These are phyloP conservation scores for Helotiales sp. DNA, from an alignment of 2,329 filamentous ascomycete genomes.

Conservation along the genomic window DNA sequence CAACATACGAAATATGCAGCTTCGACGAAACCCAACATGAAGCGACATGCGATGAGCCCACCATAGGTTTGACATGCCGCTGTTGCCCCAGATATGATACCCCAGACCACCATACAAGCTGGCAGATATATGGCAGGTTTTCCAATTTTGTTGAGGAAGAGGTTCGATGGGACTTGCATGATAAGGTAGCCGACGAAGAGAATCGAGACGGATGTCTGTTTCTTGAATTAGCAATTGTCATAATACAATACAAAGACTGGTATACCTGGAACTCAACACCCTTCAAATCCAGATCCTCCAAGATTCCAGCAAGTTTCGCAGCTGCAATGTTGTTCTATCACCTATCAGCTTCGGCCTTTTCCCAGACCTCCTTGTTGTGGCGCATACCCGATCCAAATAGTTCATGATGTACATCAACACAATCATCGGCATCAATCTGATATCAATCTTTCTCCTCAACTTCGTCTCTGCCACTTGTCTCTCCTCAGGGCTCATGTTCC, in stretches of 20 bases:
- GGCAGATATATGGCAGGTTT: constrained; percentile 53
- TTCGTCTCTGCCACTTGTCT: constrained; percentile 52
- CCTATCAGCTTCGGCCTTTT: constrained; percentile 26
- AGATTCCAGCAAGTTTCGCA: constrained; percentile 51
- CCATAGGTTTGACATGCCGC: constrained; percentile 47
- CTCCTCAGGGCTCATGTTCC: constrained; percentile 51
- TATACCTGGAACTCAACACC: constrained; percentile 43
- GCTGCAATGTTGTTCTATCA: constrained; percentile 54
- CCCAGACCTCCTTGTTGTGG: neutral
- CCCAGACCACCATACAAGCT: constrained; percentile 50
- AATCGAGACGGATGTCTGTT: constrained; percentile 42
- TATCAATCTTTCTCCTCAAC: constrained; percentile 64
- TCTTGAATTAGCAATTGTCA: constrained; percentile 3
- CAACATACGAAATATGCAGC: constrained; percentile 53
- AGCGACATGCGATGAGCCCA: constrained; percentile 46
- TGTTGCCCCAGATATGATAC: constrained; percentile 48
- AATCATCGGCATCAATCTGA: constrained; percentile 64
- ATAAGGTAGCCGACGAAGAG: constrained; percentile 41
- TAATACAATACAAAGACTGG: neutral
- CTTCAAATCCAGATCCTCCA: constrained; percentile 42
- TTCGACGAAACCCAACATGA: constrained; percentile 54
- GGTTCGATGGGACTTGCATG: constrained; percentile 48
- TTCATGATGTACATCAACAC: constrained; percentile 72
- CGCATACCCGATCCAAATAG: constrained; percentile 52
- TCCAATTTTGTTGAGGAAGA: constrained; percentile 49